Percentiles rank a stretch among this genome's conserved stretches.
Conservation (phyloP, 768 basidiomycete genomes). For the Leccinum obscurum region DNA sequence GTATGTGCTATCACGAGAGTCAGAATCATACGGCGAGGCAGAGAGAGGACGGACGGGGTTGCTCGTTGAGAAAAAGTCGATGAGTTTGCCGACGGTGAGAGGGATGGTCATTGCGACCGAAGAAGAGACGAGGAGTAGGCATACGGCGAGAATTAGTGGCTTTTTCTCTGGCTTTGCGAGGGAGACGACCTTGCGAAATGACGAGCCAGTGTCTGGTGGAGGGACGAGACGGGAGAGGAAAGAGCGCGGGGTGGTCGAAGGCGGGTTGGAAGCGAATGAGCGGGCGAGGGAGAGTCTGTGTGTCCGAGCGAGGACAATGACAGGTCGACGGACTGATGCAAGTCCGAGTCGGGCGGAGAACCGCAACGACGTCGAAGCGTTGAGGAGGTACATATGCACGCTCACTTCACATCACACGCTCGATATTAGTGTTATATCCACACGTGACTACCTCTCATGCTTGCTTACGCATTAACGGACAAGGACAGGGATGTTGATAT, state of each 20-base stretch:
- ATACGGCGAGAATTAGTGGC: constrained; percentile 72
- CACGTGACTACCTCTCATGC: too few relatives aligned
- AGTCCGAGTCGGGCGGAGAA: constrained; percentile 1
- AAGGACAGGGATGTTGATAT: too few relatives aligned
- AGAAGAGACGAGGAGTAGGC: constrained; percentile 82
- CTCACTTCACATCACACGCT: background rate
- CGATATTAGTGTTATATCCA: too few relatives aligned
- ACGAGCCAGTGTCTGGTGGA: constrained; percentile 48
- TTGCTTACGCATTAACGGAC: too few relatives aligned
- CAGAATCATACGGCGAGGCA: background rate
- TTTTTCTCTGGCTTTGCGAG: constrained; percentile 84
- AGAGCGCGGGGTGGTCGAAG: background rate
- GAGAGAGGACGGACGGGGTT: constrained; percentile 37
- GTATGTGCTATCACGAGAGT: constrained; percentile 55
- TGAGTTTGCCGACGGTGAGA: constrained; percentile 89
- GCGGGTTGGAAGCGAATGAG: constrained; percentile 12
- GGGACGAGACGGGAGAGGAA: constrained; percentile 33
- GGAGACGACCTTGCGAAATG: constrained; percentile 69
- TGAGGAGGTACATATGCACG: background rate
- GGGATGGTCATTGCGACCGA: constrained; percentile 91
- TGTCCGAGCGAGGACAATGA: background rate
- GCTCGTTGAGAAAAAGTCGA: constrained; percentile 86
- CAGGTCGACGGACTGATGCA: background rate
- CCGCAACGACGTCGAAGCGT: background rate
- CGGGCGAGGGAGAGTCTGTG: constrained; percentile 9